phyloP scores from a whole-genome alignment of 371 early-diverging fungal genomes.

The Mucor saturninus region DNA sequence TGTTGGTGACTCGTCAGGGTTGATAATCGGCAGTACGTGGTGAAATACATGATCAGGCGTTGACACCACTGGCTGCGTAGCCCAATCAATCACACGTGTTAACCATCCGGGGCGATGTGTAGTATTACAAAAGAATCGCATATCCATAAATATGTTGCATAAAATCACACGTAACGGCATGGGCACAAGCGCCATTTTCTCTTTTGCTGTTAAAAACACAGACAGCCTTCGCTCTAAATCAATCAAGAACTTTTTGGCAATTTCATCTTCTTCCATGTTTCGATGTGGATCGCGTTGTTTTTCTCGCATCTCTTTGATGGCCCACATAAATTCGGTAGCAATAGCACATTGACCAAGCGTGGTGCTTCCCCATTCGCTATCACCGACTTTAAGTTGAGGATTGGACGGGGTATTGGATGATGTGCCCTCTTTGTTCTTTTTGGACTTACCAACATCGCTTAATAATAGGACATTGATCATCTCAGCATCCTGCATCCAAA shows the following conservation, averaged over 20 bases:
- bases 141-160: conserved; percentile 60
- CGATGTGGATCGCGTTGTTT: conserved; percentile 35
- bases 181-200: conserved; percentile 55
- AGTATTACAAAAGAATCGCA: conserved; percentile 67
- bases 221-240: conserved; percentile 66
- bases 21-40: conserved; percentile 1
- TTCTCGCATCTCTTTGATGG: conserved; percentile 52
- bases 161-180: conserved; percentile 62
- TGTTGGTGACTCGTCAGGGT: conserved; percentile 13
- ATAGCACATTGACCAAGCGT: conserved; percentile 67
- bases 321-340: conserved; percentile 63
- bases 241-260: conserved; percentile 68
- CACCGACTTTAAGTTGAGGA: not conserved
- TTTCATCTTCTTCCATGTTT: conserved; percentile 60
- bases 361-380: conserved; percentile 61
- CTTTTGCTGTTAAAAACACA: conserved; percentile 63
- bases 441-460: conserved; percentile 56
- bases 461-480: conserved; percentile 66
- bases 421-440: conserved; percentile 10
- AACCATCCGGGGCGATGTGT: conserved; percentile 70
- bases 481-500: conserved; percentile 71
- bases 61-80: conserved; percentile 35
- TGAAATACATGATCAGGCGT: conserved; percentile 11
- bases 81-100: conserved; percentile 62
- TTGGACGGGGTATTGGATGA: not conserved